Evolutionary conservation across 2,329 filamentous ascomycete species (phyloP), one percentile per base, ranked within the genome.

Genomic region (Calonectria montana): DNA sequence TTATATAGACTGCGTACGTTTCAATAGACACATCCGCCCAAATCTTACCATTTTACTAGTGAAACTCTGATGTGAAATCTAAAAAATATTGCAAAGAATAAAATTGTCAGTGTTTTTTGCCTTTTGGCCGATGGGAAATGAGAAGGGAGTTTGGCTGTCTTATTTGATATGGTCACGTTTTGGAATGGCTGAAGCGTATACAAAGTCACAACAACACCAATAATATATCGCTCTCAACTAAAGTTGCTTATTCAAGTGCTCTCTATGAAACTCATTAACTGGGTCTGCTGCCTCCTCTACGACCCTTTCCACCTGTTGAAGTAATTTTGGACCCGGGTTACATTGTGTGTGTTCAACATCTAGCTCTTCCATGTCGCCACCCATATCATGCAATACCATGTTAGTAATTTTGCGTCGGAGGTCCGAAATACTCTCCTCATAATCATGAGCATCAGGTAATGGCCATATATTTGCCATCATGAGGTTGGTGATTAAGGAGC

Each of bases 401-500:
- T 73, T 76, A 21, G 69, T 75, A 31, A 75, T 69, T 2, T 73
- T 75, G n/a, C 69, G 62, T 39, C 77, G 76, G 1, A 78, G 67
- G 3, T 67, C 67, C 27, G 73, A 37, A 4, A 78, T 69, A 72
- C 78, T 81, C 39, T 77, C 73, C 6, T 80, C 73, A 0, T 79
- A 64, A 21, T 78, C 74, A 3, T 65, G 35, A 3, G 75, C 47
- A 6, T 78, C 76, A 6, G 80, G 80, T 1, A 81, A 65, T 5
- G 80, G 81, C 80, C 80, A 83, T 4, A 82, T 77, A 15, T 76
- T 75, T 3, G 79, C 80, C 29, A 79, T 70, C 21, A 77, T 76
- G 6, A 82, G 77, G 57, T 80, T 81, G 59, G 80, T 82, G 4
- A 79, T 79, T 63, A 82, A 73, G 2, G 80, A 82, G 2, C 79